Percentiles rank a stretch among this genome's conserved stretches.
Evolutionary conservation across 129 eudicot genomes (phyloP).

Genomic region (Lactuca sativa): DNA sequence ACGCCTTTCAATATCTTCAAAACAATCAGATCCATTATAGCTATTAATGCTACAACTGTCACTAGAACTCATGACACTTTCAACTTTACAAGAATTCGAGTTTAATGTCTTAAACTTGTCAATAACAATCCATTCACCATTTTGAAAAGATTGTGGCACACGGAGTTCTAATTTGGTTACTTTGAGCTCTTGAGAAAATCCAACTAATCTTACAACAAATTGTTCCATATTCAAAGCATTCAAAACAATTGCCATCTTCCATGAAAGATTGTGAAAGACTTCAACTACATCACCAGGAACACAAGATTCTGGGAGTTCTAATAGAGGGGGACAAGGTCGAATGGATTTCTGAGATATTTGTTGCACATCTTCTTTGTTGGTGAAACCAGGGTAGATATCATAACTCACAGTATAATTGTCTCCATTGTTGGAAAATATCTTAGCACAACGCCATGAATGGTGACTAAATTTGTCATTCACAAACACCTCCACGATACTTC

Average conservation of each 20-base stretch:
- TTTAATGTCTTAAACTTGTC: too few species aligned
- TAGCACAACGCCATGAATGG: slow-evolving; percentile 67
- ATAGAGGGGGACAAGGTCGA: slow-evolving; percentile 66
- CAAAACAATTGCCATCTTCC: slow-evolving; percentile 64
- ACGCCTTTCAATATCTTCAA: slow-evolving; percentile 39
- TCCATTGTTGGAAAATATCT: slow-evolving; percentile 46
- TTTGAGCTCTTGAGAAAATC: slow-evolving; percentile 38
- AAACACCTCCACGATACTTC: slow-evolving; percentile 72
- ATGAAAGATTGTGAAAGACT: slow-evolving; percentile 58
- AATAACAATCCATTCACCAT: too few species aligned
- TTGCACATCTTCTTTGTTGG: slow-evolving; percentile 34
- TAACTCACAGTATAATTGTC: slow-evolving; percentile 50
- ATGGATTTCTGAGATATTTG: slow-evolving; percentile 43
- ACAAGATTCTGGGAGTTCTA: slow-evolving; percentile 42
- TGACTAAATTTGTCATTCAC: slow-evolving; percentile 39
- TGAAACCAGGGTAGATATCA: slow-evolving; percentile 46
- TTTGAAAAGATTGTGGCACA: too few species aligned
- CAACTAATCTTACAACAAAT: slow-evolving; percentile 60
- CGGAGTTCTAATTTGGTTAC: background rate
- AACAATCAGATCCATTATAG: slow-evolving; percentile 33
- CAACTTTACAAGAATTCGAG: too few species aligned
- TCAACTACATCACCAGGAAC: slow-evolving; percentile 68
- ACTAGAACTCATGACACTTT: slow-evolving; percentile 46
- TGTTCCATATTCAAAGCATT: slow-evolving; percentile 38
- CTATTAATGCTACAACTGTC: slow-evolving; percentile 62